Conservation (phyloP, 139 green algal species). For the Chlamydomonas sphaeroides region DNA sequence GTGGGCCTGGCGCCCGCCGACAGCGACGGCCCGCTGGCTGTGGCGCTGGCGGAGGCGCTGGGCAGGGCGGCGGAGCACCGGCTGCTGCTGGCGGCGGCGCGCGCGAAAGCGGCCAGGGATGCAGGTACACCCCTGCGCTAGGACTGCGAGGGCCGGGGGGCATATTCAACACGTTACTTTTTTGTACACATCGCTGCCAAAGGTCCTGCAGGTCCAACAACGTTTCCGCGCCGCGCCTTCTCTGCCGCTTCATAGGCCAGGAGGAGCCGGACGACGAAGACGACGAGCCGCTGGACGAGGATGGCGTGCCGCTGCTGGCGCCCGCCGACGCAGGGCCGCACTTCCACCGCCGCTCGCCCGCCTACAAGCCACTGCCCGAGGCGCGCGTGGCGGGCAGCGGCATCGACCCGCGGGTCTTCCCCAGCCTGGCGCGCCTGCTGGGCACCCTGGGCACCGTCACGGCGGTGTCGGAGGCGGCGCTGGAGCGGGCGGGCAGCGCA, state of each 20-base stretch:
- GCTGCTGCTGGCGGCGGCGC: conserved; percentile 45
- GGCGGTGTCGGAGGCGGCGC: conserved; percentile 25
- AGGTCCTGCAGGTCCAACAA: too few species aligned
- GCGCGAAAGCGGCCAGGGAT: conserved; percentile 17
- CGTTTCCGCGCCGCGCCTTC: background rate
- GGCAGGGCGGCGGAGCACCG: conserved; percentile 50
- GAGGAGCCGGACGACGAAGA: conserved; percentile 20
- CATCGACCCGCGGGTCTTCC: conserved; percentile 10
- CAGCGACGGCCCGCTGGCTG: conserved; percentile 43
- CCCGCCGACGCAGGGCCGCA: conserved; percentile 27
- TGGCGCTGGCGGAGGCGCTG: conserved; percentile 55
- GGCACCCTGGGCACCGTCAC: background rate
- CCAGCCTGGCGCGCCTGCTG: conserved; percentile 9
- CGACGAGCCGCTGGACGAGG: conserved; percentile 2
- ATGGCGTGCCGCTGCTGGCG: background rate
- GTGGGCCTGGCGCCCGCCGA: conserved; percentile 19
- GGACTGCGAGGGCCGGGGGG: too few species aligned
- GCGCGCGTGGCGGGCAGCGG: conserved; percentile 41
- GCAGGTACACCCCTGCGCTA: too few species aligned
- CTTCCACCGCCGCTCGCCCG: conserved; percentile 36
- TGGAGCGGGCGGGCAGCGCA: conserved; percentile 25
- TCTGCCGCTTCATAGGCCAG: background rate
- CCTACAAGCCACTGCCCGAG: conserved; percentile 45
- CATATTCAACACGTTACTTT: too few species aligned
- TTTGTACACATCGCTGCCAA: too few species aligned